phyloP scores from a whole-genome alignment of 495 filamentous ascomycete genomes.

The Podospora pseudoanserina region DNA sequence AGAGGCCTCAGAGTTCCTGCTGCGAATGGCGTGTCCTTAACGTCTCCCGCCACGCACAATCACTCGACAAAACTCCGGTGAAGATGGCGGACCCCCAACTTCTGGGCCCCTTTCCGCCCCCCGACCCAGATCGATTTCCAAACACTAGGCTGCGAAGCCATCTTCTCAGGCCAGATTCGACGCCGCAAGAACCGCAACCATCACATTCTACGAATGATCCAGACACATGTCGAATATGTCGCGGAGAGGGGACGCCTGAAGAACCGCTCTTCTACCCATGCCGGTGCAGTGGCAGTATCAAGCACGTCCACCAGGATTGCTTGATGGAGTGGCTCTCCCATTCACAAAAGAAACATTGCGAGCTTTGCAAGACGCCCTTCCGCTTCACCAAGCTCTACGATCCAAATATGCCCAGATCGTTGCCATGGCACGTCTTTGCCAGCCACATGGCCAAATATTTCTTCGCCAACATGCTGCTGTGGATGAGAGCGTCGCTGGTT shows the following conservation, averaged over 20 bases:
- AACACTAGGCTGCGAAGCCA: slow-evolving; percentile 27
- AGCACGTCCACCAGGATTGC: slow-evolving; percentile 95
- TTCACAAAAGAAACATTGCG: slow-evolving; percentile 98
- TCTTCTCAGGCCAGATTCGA: neutral
- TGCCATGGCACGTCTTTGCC: slow-evolving; percentile 77
- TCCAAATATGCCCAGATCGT: slow-evolving; percentile 78
- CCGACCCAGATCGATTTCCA: slow-evolving; percentile 19
- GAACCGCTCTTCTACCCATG: slow-evolving; percentile 96
- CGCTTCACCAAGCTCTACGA: slow-evolving; percentile 97
- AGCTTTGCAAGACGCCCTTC: slow-evolving; percentile 97
- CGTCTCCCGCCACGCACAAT: neutral
- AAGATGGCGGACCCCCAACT: neutral
- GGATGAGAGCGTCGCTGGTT: slow-evolving; percentile 74
- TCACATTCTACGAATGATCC: slow-evolving; percentile 34
- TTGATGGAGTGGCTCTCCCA: slow-evolving; percentile 97
- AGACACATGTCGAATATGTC: slow-evolving; percentile 92
- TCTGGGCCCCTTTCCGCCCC: neutral
- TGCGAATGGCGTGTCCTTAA: neutral
- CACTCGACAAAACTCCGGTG: neutral
- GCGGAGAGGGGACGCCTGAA: slow-evolving; percentile 76
- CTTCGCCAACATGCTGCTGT: slow-evolving; percentile 65
- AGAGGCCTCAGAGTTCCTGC: neutral
- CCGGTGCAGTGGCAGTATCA: slow-evolving; percentile 98
- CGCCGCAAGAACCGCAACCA: neutral
- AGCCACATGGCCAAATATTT: slow-evolving; percentile 69